A percentile compares a stretch with the other conserved stretches of the same genome.
Evolutionary conservation across 2,329 filamentous ascomycete genomes (phyloP).

Genomic region (Fusarium redolens): DNA sequence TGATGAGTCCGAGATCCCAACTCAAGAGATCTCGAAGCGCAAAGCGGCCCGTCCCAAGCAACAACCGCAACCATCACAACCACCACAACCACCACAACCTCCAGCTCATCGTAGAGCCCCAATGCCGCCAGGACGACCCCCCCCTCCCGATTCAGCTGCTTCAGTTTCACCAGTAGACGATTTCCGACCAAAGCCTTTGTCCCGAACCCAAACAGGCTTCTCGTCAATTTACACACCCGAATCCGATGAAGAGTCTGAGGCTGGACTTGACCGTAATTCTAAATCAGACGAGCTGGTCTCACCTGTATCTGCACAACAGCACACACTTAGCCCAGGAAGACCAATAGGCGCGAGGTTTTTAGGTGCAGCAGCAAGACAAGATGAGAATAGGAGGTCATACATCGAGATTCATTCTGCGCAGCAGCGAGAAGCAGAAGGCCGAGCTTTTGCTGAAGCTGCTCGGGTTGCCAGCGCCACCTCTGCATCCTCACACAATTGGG

Average conservation of each 20-base stretch:
- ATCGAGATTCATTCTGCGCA: conserved; percentile 69
- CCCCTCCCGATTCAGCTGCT: conserved; percentile 17
- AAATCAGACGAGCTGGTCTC: conserved; percentile 35
- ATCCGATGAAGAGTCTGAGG: conserved; percentile 34
- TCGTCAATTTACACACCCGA: conserved; percentile 43
- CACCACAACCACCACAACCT: conserved; percentile 44
- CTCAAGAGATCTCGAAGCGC: conserved; percentile 74
- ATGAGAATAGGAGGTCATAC: conserved; percentile 67
- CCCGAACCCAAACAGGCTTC: conserved; percentile 42
- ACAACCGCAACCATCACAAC: neutral
- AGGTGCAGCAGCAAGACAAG: conserved; percentile 54
- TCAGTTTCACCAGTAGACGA: conserved; percentile 49
- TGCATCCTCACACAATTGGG: conserved; percentile 50
- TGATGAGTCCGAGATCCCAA: conserved; percentile 81
- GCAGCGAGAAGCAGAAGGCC: conserved; percentile 70
- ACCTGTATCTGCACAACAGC: conserved; percentile 29
- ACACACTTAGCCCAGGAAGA: conserved; percentile 50
- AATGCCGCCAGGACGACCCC: conserved; percentile 23
- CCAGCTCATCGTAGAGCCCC: conserved; percentile 40
- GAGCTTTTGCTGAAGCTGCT: conserved; percentile 65
- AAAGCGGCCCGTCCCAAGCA: conserved; percentile 55
- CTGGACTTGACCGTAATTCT: conserved; percentile 19
- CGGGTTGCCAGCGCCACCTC: conserved; percentile 50
- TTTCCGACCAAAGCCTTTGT: conserved; percentile 65
- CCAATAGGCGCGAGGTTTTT: conserved; percentile 53